phyloP scores from a whole-genome alignment of 768 basidiomycete genomes.

The Phlegmacium glaucopus region DNA sequence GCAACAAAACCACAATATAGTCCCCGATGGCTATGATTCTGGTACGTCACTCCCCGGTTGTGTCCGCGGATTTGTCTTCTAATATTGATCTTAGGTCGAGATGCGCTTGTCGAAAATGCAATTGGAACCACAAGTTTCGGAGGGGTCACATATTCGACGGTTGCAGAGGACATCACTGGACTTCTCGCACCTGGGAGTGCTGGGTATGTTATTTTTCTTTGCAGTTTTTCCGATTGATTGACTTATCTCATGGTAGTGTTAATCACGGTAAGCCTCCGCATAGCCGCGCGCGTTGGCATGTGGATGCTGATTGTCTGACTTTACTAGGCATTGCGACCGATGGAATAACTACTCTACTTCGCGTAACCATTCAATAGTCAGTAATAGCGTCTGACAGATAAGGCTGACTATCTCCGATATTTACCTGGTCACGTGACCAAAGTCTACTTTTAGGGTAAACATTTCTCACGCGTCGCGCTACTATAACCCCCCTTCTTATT shows the following conservation, averaged over 20 bases:
- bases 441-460: too few relatives aligned
- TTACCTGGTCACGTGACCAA: too few relatives aligned
- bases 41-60: conserved; percentile 16
- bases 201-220: conserved; percentile 28
- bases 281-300: background rate
- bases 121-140: conserved; percentile 32
- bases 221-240: background rate
- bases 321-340: conserved; percentile 54
- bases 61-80: background rate
- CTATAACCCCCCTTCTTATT: too few relatives aligned
- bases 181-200: conserved; percentile 48
- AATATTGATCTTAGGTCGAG: conserved; percentile 20
- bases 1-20: conserved; percentile 27
- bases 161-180: conserved; percentile 44
- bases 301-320: background rate
- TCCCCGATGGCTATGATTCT: conserved; percentile 30
- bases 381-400: too few relatives aligned
- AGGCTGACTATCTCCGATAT: too few relatives aligned
- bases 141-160: conserved; percentile 46
- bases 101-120: conserved; percentile 24
- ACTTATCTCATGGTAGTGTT: conserved; percentile 17
- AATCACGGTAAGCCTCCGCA: conserved; percentile 27
- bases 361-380: conserved; percentile 38
- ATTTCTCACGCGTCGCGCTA: too few relatives aligned
- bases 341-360: conserved; percentile 53